Conservation (phyloP, 495 filamentous ascomycete genomes). For the Jackrogersella multiformis region DNA sequence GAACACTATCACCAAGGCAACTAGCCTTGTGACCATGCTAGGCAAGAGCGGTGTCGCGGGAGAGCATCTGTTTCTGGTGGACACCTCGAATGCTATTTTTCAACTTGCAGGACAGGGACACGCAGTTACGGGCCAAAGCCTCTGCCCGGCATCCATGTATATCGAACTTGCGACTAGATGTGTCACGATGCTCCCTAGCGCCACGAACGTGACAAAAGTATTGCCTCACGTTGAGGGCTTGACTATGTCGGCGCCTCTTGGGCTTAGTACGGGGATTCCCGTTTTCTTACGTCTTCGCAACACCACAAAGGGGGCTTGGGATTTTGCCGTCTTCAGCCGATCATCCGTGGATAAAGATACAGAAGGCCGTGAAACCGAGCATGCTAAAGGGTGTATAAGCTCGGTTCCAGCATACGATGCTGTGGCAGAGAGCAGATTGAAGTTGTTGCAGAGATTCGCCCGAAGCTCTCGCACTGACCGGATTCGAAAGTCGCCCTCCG, state of each 20-base stretch:
- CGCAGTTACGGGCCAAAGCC: constrained; percentile 2
- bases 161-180: not conserved
- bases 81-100: not conserved
- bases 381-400: not conserved
- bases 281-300: constrained; percentile 3
- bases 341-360: not conserved
- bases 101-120: not conserved
- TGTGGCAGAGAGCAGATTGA: not conserved
- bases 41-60: not conserved
- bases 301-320: not conserved
- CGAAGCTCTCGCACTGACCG: not conserved
- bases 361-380: not conserved
- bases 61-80: not conserved
- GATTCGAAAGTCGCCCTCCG: constrained; percentile 2
- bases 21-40: not conserved
- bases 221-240: constrained; percentile 2
- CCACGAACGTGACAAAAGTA: not conserved
- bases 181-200: not conserved
- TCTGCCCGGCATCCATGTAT: constrained; percentile 10
- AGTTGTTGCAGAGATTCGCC: not conserved
- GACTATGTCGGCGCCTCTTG: constrained; percentile 1
- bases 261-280: not conserved
- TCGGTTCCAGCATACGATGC: not conserved
- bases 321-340: not conserved
- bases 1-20: not conserved